phyloP scores from a whole-genome alignment of 2,329 filamentous ascomycete species.

The Truncatella angustata region DNA sequence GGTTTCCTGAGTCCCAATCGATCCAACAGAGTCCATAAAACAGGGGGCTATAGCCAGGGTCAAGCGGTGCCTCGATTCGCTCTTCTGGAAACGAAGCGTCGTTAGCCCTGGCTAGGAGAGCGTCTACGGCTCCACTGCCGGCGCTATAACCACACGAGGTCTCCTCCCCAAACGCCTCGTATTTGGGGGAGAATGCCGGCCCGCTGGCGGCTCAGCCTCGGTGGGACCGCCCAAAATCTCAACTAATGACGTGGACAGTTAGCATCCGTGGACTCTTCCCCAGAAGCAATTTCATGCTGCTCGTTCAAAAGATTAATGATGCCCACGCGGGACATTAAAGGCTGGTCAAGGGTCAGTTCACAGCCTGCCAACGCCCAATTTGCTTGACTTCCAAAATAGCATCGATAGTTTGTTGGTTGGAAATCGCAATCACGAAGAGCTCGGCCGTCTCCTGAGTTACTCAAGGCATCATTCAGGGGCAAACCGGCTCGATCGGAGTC shows the following conservation, averaged over 20 bases:
- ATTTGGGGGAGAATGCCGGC: constrained; percentile 7
- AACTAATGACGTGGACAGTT: constrained; percentile 7
- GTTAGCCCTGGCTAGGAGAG: neutral
- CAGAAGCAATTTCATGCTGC: neutral
- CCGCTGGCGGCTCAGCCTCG: constrained; percentile 7
- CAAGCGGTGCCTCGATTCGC: constrained; percentile 12
- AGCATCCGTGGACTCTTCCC: neutral
- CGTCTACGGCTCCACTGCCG: constrained; percentile 3
- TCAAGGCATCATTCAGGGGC: neutral
- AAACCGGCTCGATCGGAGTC: neutral
- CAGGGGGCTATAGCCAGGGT: constrained; percentile 7
- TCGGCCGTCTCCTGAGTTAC: too few relatives aligned
- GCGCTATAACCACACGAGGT: neutral
- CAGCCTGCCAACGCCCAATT: neutral
- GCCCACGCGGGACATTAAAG: neutral
- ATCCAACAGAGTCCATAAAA: neutral
- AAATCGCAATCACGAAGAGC: neutral
- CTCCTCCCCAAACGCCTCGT: neutral
- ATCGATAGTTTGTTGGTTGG: neutral
- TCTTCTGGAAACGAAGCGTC: neutral
- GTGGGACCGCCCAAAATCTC: neutral
- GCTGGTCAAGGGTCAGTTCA: neutral
- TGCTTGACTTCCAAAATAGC: neutral
- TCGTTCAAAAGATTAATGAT: neutral
- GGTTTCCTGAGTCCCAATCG: constrained; percentile 12